Evolutionary conservation across 495 filamentous ascomycete genomes (phyloP).

Genomic region (Podospora tetraspora): DNA sequence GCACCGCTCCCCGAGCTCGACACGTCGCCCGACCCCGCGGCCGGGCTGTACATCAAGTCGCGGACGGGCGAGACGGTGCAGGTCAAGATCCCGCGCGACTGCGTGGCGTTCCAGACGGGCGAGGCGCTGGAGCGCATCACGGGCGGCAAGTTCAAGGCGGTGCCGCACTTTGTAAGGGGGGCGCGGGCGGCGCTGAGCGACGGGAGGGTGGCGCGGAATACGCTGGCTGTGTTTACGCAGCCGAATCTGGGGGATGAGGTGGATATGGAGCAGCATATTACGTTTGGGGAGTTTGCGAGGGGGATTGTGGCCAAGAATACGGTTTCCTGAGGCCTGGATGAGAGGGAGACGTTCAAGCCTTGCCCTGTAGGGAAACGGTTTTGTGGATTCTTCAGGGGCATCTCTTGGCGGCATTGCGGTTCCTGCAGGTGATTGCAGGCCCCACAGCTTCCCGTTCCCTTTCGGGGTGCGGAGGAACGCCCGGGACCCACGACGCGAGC

Average conservation of each 20-base stretch:
- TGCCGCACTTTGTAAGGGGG: conserved; percentile 93
- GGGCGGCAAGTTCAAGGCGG: conserved; percentile 78
- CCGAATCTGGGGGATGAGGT: conserved; percentile 88
- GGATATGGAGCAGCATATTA: conserved; percentile 60
- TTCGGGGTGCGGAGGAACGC: not conserved
- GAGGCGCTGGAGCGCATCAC: conserved; percentile 89
- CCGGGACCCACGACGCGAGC: not conserved
- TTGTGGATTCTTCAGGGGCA: not conserved
- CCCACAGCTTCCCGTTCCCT: not conserved
- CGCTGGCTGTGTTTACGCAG: conserved; percentile 94
- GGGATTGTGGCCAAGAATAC: conserved; percentile 79
- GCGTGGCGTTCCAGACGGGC: conserved; percentile 93
- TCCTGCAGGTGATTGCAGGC: not conserved
- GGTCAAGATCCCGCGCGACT: conserved; percentile 83
- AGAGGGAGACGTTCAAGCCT: not conserved
- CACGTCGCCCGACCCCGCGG: conserved; percentile 68
- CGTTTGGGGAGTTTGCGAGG: conserved; percentile 84
- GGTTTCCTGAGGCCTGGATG: conserved; percentile 26
- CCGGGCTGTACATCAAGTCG: conserved; percentile 88
- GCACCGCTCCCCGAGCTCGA: conserved; percentile 62
- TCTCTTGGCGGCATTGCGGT: not conserved
- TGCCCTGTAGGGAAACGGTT: not conserved
- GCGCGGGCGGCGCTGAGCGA: conserved; percentile 42
- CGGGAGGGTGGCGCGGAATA: conserved; percentile 73
- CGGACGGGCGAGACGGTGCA: conserved; percentile 72